Evolutionary conservation across 495 filamentous ascomycete genomes (phyloP), one percentile per base, ranked within the genome.

Genomic region (Xanthoparmelia taractica): DNA sequence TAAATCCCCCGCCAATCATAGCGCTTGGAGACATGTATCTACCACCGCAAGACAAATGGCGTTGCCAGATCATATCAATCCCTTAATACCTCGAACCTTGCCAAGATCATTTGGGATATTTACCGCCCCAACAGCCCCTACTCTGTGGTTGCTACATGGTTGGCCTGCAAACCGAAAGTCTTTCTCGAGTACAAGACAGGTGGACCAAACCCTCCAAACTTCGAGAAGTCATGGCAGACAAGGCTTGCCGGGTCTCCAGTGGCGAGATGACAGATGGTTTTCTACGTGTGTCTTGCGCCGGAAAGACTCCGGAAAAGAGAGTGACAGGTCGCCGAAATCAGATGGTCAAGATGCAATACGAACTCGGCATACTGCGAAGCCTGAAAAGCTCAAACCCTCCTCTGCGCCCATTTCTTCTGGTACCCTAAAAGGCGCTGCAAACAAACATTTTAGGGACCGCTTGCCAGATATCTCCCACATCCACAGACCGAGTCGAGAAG

Each of bases 401-500:
- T 37, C 29, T 58, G 17, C 58, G 17, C 15, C 59, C 37, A 40
- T 52, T 25, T 37, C 54, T 40, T 54, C 43, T 33, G 23, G n/a
- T 20, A 12, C 43, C n/a, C 33, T 66, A 33, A 40, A n/a, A 31
- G 59, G 40, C 17, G 57, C 43, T 31, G 41, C 55, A n/a, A 66
- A 65, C 57, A 79, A 78, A 61, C 76, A 80, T 63, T 72, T 93
- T 1, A 78, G 83, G 37, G 77, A 84, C 62, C 88, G 89, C 64
- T 76, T 92, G 56, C 83, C 84, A 31, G 76, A 84, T 63, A 83
- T 92, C 71, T 83, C 89, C 27, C 82, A 87, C 55, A 70, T 87
- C 29, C 92, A 97, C 74, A 80, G 91, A 41, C 93, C 94, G 15
- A 93, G 87, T 36, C 96, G 96, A 68, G 92, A 96, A 72, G 93